Base-by-base conservation (phyloP, 345 rosid genomes). In the Capsella bursapastoris region DNA sequence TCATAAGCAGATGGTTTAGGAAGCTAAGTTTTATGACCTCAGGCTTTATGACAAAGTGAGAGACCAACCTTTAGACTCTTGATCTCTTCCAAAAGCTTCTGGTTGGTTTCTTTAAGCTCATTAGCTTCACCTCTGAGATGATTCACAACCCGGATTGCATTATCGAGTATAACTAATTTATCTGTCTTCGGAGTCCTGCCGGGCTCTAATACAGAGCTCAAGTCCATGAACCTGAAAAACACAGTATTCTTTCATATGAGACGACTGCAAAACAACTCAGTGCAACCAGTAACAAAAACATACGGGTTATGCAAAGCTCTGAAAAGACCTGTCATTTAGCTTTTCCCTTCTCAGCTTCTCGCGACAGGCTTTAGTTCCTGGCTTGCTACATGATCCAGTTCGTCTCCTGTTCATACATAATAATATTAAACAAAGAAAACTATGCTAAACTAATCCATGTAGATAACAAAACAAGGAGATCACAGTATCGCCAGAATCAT, bases 331-430 rank as follows among this genome's bases (percentile, higher is more conserved):
- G 74, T 91, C 95, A 56, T 94, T 94, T 69, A 94, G 81, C 79
- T 71, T 82, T 79, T 94, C 96, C 78, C 98, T 85, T 57, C 97
- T 90, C 88, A 86, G 74, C 78, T 86, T 89, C 85, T 91, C 98
- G 18, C 97, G 91, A 74, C 96, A 84, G 8, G 97, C 98, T 82
- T 91, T 94, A 60, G 73, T 74, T 71, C 82, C 82, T 51, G 80
- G 65, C 47, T 65, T 74, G 73, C 70, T 75, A 37, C 80, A 79
- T 59, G 82, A 29, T 74, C 80, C 82, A 58, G 32, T 75, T 52
- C 82, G 77, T 56, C 75, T 38, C 61, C 82, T 78, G 70, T 73
- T 62, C 55, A 73, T 52, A 67, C 15, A 73, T 16, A 64, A 57
- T 56, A 49, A 77, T 3, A 77, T 65, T 51, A 70, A 16, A 64